Evolutionary conservation across 495 filamentous ascomycete species (phyloP).

Genomic region (Glutinoglossum americanum): DNA sequence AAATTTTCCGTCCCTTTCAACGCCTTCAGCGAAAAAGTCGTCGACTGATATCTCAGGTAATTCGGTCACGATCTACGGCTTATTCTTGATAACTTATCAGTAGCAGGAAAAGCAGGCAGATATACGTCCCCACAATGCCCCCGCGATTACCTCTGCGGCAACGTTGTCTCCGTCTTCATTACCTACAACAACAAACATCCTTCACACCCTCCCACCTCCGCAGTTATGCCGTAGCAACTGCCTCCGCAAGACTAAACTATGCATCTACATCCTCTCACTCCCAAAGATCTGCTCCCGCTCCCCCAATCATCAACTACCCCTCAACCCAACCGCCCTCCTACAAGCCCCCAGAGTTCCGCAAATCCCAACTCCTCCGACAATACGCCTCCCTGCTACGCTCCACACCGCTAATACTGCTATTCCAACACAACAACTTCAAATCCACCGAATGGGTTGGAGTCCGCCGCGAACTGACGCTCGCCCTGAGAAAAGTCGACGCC

Average conservation of each 20-base stretch:
- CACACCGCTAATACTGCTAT: constrained; percentile 69
- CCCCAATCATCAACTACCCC: constrained; percentile 32
- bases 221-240: constrained; percentile 22
- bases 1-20: too few relatives aligned
- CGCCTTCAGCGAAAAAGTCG: neutral
- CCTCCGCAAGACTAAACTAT: neutral
- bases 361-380: constrained; percentile 81
- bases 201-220: neutral
- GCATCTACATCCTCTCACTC: neutral
- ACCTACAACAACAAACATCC: neutral
- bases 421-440: constrained; percentile 93
- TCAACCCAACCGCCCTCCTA: constrained; percentile 73
- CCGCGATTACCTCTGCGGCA: constrained; percentile 20
- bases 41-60: neutral
- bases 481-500: constrained; percentile 45
- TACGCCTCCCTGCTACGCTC: constrained; percentile 88
- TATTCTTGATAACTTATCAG: too few relatives aligned
- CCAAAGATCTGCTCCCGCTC: constrained; percentile 17
- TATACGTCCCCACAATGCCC: constrained; percentile 19
- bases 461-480: constrained; percentile 54
- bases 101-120: too few relatives aligned
- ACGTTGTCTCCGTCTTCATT: constrained; percentile 1
- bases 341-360: constrained; percentile 64
- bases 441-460: constrained; percentile 73
- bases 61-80: too few relatives aligned